A percentile compares a stretch with the other conserved stretches of the same genome.
These are phyloP conservation scores for Amylocarpus encephaloides DNA, from an alignment of 2,329 filamentous ascomycete species.

Conservation along the genomic window DNA sequence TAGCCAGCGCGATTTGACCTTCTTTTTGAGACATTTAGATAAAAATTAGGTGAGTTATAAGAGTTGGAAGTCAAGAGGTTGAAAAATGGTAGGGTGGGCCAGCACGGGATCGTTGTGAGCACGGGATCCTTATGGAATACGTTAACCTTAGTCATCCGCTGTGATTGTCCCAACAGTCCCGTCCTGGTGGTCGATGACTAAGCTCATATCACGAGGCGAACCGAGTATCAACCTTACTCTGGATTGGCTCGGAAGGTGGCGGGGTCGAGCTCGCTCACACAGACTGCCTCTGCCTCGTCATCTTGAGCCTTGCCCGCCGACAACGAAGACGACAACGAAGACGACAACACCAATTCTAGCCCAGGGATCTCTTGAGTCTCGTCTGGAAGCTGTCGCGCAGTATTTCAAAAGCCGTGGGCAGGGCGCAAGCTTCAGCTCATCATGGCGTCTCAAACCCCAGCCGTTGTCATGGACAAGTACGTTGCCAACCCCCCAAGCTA, in stretches of 20 bases:
- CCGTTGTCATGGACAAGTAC: conserved; percentile 99
- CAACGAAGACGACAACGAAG: conserved; percentile 5
- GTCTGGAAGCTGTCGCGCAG: conserved; percentile 27
- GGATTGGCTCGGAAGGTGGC: not conserved
- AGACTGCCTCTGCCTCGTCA: conserved; percentile 13
- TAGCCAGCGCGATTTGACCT: too few relatives aligned
- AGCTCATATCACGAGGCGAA: too few relatives aligned
- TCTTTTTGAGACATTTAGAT: too few relatives aligned
- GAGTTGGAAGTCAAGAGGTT: too few relatives aligned
- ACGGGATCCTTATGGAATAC: too few relatives aligned
- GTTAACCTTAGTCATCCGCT: too few relatives aligned
- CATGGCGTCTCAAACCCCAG: conserved; percentile 98
- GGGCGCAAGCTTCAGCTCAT: conserved; percentile 32
- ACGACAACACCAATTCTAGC: conserved; percentile 11
- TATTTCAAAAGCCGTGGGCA: conserved; percentile 20
- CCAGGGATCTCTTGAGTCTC: conserved; percentile 1
- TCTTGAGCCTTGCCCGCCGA: conserved; percentile 3
- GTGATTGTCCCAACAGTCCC: too few relatives aligned
- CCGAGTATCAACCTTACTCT: too few relatives aligned
- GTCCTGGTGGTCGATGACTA: too few relatives aligned
- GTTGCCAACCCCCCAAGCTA: conserved; percentile 37
- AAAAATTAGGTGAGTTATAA: too few relatives aligned
- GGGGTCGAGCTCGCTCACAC: conserved; percentile 3
- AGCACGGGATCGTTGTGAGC: too few relatives aligned
- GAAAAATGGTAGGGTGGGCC: too few relatives aligned